These are phyloP conservation scores for Puccinia horiana DNA, from an alignment of 1,284 basidiomycete genomes.

Conservation along the genomic window DNA sequence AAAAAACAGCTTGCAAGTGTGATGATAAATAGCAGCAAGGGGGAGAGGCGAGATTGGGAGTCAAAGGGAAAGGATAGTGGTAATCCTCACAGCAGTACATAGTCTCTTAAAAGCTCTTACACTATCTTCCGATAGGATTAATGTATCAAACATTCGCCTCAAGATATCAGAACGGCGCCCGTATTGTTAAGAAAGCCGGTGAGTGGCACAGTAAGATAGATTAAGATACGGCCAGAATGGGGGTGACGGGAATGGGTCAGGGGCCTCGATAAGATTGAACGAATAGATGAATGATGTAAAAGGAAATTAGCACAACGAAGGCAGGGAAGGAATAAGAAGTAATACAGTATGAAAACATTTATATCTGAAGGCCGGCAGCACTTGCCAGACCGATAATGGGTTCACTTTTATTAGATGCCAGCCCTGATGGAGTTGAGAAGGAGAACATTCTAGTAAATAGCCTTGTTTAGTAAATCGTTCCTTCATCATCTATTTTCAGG, in stretches of 20 bases:
- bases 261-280: background rate
- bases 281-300: constrained; percentile 8
- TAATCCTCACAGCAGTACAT: background rate
- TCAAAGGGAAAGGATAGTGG: background rate
- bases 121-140: constrained; percentile 15
- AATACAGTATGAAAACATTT: constrained; percentile 32
- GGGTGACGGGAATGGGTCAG: background rate
- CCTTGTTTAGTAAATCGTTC: constrained; percentile 30
- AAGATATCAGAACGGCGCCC: background rate
- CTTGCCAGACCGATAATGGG: constrained; percentile 17
- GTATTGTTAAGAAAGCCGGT: background rate
- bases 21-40: constrained; percentile 8
- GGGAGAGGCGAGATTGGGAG: background rate
- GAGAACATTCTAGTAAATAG: constrained; percentile 1
- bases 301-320: constrained; percentile 13
- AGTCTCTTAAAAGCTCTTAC: background rate
- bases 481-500: constrained; percentile 49
- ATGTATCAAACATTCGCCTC: constrained; percentile 19
- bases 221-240: background rate
- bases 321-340: constrained; percentile 8
- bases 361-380: constrained; percentile 8
- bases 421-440: constrained; percentile 1
- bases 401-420: background rate
- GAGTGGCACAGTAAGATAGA: constrained; percentile 2
- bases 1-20: constrained; percentile 6